Evolutionary conservation across 2,329 filamentous ascomycete genomes (phyloP).

Genomic region (Catunica adiposa): DNA sequence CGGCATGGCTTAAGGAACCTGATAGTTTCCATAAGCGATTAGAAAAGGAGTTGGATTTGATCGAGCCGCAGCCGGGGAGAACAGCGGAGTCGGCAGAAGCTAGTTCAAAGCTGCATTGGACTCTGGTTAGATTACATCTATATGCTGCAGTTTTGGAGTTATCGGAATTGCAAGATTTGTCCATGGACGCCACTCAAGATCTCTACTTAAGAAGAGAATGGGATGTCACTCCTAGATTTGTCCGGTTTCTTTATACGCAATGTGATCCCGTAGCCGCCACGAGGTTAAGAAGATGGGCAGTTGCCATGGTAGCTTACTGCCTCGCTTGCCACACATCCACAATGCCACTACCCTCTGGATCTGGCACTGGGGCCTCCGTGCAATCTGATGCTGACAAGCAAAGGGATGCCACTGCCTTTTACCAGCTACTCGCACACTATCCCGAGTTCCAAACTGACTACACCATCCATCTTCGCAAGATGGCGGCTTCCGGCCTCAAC

Average conservation of each 20-base stretch:
- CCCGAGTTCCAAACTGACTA: slow-evolving; percentile 36
- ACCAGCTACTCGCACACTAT: slow-evolving; percentile 27
- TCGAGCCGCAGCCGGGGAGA: slow-evolving; percentile 15
- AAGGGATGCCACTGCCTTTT: slow-evolving; percentile 21
- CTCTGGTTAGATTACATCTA: slow-evolving; percentile 38
- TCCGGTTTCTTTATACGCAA: slow-evolving; percentile 37
- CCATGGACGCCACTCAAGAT: slow-evolving; percentile 43
- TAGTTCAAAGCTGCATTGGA: slow-evolving; percentile 34
- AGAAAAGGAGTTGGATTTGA: slow-evolving; percentile 24
- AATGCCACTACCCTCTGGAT: not conserved
- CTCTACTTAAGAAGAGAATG: slow-evolving; percentile 42
- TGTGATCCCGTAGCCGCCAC: slow-evolving; percentile 33
- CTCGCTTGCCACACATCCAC: slow-evolving; percentile 21
- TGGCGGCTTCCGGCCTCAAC: slow-evolving; percentile 33
- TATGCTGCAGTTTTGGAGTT: slow-evolving; percentile 37
- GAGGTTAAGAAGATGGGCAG: slow-evolving; percentile 40
- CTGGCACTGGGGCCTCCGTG: slow-evolving; percentile 18
- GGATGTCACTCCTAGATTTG: slow-evolving; percentile 36
- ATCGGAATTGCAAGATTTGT: slow-evolving; percentile 35
- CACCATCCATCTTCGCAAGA: slow-evolving; percentile 34
- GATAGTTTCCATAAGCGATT: slow-evolving; percentile 26
- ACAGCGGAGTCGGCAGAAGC: slow-evolving; percentile 17
- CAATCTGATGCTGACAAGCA: slow-evolving; percentile 14
- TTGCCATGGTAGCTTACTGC: slow-evolving; percentile 44
- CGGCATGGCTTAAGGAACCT: slow-evolving; percentile 28